Evolutionary conservation across 208 protist species (phyloP).

Genomic region (Acanthamoeba rhysodes): DNA sequence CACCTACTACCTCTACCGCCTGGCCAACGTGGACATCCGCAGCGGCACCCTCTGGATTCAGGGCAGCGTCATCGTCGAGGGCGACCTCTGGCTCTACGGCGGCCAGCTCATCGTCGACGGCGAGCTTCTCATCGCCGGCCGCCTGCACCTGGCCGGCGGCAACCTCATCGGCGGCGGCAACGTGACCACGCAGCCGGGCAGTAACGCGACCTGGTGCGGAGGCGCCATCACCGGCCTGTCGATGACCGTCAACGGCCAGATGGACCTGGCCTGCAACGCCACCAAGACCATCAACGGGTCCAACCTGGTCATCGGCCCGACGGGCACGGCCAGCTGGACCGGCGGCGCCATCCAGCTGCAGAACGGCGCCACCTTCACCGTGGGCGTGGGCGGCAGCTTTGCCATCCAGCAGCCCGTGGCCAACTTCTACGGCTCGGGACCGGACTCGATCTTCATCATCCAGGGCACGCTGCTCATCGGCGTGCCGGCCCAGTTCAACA

Average conservation of each 20-base stretch:
- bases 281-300: conserved; percentile 60
- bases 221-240: conserved; percentile 60
- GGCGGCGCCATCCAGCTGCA: conserved; percentile 27
- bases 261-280: conserved; percentile 13
- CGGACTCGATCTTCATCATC: conserved; percentile 59
- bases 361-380: conserved; percentile 70
- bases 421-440: conserved; percentile 63
- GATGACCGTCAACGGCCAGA: conserved; percentile 43
- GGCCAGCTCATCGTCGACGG: conserved; percentile 63
- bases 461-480: conserved; percentile 59
- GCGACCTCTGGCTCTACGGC: conserved; percentile 69
- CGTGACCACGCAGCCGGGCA: conserved; percentile 28
- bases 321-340: conserved; percentile 69
- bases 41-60: conserved; percentile 67
- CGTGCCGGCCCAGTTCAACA: conserved; percentile 59
- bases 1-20: conserved; percentile 72
- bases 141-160: conserved; percentile 55
- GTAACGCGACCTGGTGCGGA: conserved; percentile 52
- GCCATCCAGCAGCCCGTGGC: conserved; percentile 24
- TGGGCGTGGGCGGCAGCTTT: conserved; percentile 11
- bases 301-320: background rate
- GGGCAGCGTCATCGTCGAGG: conserved; percentile 68
- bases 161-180: conserved; percentile 66
- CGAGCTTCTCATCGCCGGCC: conserved; percentile 64
- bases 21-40: conserved; percentile 67